Conservation (phyloP, 164 flowering plant genomes). For the Umbilicus rupestris region DNA sequence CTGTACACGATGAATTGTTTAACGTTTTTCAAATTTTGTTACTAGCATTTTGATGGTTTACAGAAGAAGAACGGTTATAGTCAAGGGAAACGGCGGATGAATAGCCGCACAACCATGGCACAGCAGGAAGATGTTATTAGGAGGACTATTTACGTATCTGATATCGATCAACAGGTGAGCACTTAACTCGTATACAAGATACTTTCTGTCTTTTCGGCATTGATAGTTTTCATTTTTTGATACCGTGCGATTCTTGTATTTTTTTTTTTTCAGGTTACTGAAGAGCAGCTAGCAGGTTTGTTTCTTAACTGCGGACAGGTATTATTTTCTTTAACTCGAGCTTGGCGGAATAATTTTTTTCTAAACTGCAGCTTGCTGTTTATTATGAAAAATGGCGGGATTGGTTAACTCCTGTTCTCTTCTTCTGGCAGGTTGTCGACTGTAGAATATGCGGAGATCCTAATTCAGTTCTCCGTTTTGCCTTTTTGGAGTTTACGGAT, state of each 20-base stretch:
- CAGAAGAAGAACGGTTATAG: constrained; percentile 48
- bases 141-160: constrained; percentile 89
- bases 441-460: constrained; percentile 76
- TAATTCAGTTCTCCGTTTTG: constrained; percentile 68
- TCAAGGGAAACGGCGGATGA: constrained; percentile 61
- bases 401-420: constrained; percentile 5
- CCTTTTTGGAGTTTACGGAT: constrained; percentile 71
- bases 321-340: background rate
- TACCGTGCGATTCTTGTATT: background rate
- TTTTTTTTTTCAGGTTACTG: constrained; percentile 29
- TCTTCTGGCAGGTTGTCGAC: constrained; percentile 50
- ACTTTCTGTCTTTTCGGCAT: too few species aligned
- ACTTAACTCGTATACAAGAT: background rate
- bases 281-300: constrained; percentile 66
- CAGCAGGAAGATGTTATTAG: constrained; percentile 72
- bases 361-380: constrained; percentile 22
- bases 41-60: constrained; percentile 2
- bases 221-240: background rate
- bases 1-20: too few species aligned
- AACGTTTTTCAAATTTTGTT: background rate
- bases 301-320: constrained; percentile 67
- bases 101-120: constrained; percentile 66
- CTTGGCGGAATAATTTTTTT: too few species aligned
- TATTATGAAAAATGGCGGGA: background rate
- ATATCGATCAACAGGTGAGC: constrained; percentile 80